These are phyloP conservation scores for Hypericum androsaemum DNA, from an alignment of 345 rosid genomes.

Conservation along the genomic window DNA sequence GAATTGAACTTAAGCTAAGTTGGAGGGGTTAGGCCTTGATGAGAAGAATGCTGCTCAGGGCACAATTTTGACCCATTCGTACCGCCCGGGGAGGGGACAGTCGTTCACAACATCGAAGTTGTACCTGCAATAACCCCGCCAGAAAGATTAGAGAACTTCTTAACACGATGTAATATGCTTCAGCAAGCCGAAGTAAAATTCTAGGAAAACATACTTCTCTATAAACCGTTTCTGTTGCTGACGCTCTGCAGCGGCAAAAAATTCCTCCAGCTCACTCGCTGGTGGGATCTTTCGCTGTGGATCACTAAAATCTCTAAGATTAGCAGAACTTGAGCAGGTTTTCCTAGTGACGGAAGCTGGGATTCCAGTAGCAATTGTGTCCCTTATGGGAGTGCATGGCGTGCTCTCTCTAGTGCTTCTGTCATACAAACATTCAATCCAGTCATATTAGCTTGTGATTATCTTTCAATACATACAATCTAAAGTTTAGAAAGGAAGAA, in stretches of 20 bases:
- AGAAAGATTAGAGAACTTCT: background rate
- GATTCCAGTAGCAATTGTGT: constrained; percentile 23
- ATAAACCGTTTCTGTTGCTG: background rate
- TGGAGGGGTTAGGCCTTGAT: constrained; percentile 6
- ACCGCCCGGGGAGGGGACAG: constrained; percentile 62
- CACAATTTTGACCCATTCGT: constrained; percentile 55
- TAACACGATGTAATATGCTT: background rate
- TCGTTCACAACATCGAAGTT: constrained; percentile 70
- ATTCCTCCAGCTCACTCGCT: background rate
- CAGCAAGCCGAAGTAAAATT: background rate
- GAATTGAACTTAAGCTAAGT: constrained; percentile 1
- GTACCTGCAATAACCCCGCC: constrained; percentile 37
- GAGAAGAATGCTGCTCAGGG: constrained; percentile 22
- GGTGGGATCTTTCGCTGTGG: constrained; percentile 1
- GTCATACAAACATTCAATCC: constrained; percentile 5
- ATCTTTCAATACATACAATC: too few species aligned
- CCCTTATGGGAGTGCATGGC: constrained; percentile 33
- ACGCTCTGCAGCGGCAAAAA: background rate
- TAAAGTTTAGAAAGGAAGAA: too few species aligned
- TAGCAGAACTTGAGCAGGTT: background rate
- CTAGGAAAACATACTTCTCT: background rate
- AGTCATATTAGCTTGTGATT: background rate
- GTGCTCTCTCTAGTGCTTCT: constrained; percentile 51
- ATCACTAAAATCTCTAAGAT: background rate
- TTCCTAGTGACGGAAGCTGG: constrained; percentile 32